These are phyloP conservation scores for Perkinsus olseni DNA, from an alignment of 169 alveolate genomes.

Conservation along the genomic window DNA sequence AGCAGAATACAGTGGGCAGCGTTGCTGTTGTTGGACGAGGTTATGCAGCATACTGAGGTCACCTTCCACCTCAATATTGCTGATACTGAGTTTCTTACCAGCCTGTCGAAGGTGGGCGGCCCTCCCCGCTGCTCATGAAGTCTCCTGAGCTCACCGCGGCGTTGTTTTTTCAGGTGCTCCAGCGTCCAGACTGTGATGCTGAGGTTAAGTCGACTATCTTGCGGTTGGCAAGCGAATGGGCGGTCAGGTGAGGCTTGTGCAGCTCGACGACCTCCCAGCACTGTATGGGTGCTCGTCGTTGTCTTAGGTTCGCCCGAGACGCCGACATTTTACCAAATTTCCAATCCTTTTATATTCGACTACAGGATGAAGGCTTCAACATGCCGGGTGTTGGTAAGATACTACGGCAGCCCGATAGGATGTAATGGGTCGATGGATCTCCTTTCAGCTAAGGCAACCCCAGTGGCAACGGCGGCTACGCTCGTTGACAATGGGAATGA, in stretches of 20 bases:
- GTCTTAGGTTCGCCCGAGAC: neutral
- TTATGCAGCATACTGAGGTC: neutral
- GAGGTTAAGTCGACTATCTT: neutral
- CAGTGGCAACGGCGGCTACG: neutral
- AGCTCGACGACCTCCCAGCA: neutral
- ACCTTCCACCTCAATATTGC: neutral
- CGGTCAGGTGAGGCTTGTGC: neutral
- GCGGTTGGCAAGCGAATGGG: neutral
- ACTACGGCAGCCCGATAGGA: neutral
- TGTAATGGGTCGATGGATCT: too few relatives aligned
- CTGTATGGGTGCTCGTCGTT: too few relatives aligned
- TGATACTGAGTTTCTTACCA: neutral
- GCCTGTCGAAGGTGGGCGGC: neutral
- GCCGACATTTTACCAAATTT: neutral
- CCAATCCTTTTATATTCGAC: neutral
- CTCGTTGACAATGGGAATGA: neutral
- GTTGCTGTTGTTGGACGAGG: neutral
- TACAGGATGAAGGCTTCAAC: neutral
- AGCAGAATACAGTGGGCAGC: neutral
- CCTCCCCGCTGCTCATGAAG: neutral
- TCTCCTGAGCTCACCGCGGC: neutral
- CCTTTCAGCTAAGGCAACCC: neutral
- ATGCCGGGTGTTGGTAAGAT: neutral
- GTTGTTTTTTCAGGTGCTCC: neutral
- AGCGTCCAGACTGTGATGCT: neutral